A percentile compares a stretch with the other conserved stretches of the same genome.
Evolutionary conservation across 306 rosid genomes (phyloP).

Genomic region (Cucurbita moschata): DNA sequence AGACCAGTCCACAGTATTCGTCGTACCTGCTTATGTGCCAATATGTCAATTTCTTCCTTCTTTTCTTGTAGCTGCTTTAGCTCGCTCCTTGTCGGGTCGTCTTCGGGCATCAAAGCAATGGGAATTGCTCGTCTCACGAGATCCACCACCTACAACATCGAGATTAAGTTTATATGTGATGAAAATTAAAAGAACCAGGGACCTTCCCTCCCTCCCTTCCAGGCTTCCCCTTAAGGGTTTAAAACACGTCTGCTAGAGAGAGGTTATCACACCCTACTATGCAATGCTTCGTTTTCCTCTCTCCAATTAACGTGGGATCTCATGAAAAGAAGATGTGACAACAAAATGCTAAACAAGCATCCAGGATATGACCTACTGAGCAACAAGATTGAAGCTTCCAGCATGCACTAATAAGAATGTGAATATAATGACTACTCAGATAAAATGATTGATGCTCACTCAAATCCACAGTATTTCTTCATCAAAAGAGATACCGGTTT

Average conservation of each 20-base stretch:
- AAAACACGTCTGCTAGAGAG: too few relatives aligned
- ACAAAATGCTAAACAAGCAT: not conserved
- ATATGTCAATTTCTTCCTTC: constrained; percentile 59
- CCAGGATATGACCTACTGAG: not conserved
- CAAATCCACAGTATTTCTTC: too few relatives aligned
- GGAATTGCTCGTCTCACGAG: constrained; percentile 71
- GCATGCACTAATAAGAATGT: not conserved
- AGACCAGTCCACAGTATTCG: constrained; percentile 68
- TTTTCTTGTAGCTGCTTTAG: constrained; percentile 32
- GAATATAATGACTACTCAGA: not conserved
- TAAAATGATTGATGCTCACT: not conserved
- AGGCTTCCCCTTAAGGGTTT: too few relatives aligned
- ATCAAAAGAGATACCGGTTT: too few relatives aligned
- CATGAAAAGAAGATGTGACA: not conserved
- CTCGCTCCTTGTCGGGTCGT: constrained; percentile 52
- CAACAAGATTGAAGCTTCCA: not conserved
- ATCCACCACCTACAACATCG: constrained; percentile 48
- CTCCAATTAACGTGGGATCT: too few relatives aligned
- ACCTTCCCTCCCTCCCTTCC: too few relatives aligned
- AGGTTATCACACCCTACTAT: too few relatives aligned
- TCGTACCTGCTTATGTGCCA: constrained; percentile 66
- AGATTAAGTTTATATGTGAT: not conserved
- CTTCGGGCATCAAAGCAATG: constrained; percentile 35
- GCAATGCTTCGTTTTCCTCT: too few relatives aligned
- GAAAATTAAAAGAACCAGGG: not conserved